A percentile compares a stretch with the other conserved stretches of the same genome.
Conservation (phyloP, 306 rosid species). For the Prunus persica region Prunus_persica_NCBIv2 NC_034013.1:18263501-18264000, state of each 20-base stretch:
- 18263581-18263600: conserved; percentile 76
- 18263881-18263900: not conserved
- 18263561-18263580: conserved; percentile 78
- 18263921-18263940: not conserved
- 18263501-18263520: conserved; percentile 68
- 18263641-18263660: conserved; percentile 21
- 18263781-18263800: conserved; percentile 12
- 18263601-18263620: conserved; percentile 82
- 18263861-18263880: conserved; percentile 9
- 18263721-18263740: conserved; percentile 32
- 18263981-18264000: not conserved
- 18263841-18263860: conserved; percentile 3
- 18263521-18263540: conserved; percentile 70
- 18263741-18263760: conserved; percentile 18
- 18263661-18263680: conserved; percentile 28
- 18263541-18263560: conserved; percentile 48
- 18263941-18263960: not conserved
- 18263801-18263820: not conserved
- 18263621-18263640: conserved; percentile 39
- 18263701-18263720: conserved; percentile 23
- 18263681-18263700: conserved; percentile 12
- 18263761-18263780: conserved; percentile 27
- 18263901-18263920: conserved; percentile 1
- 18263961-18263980: not conserved
- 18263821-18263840: not conserved